Conservation (phyloP, 257 asterid genomes). For the Solanum sparsipilum region DNA sequence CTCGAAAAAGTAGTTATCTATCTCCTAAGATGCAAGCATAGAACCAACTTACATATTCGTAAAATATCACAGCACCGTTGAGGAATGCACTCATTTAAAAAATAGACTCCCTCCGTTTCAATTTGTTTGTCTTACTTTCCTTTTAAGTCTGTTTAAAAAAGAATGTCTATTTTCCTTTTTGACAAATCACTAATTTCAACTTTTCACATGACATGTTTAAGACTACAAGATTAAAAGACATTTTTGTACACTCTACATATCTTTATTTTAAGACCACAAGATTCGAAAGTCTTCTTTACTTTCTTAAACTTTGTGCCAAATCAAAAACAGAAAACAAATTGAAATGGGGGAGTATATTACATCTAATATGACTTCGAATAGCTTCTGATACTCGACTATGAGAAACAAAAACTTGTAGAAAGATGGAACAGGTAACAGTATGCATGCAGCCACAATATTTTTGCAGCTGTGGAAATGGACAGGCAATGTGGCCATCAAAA, state of each 20-base stretch:
- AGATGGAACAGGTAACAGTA: neutral
- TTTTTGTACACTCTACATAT: neutral
- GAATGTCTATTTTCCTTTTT: neutral
- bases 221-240: neutral
- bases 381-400: neutral
- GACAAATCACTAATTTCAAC: neutral
- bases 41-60: neutral
- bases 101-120: neutral
- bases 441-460: neutral
- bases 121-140: fast-evolving
- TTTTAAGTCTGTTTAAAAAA: neutral
- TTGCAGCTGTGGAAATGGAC: neutral
- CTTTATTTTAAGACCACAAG: neutral
- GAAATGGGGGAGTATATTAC: neutral
- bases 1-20: too few relatives aligned
- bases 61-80: neutral
- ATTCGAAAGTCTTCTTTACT: neutral
- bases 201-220: neutral
- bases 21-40: neutral
- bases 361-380: neutral
- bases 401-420: neutral
- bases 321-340: neutral
- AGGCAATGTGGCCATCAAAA: neutral
- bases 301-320: neutral
- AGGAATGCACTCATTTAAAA: neutral